These are phyloP conservation scores for Quercus rubra DNA, from an alignment of 306 rosid genomes.

Conservation along the genomic window DNA sequence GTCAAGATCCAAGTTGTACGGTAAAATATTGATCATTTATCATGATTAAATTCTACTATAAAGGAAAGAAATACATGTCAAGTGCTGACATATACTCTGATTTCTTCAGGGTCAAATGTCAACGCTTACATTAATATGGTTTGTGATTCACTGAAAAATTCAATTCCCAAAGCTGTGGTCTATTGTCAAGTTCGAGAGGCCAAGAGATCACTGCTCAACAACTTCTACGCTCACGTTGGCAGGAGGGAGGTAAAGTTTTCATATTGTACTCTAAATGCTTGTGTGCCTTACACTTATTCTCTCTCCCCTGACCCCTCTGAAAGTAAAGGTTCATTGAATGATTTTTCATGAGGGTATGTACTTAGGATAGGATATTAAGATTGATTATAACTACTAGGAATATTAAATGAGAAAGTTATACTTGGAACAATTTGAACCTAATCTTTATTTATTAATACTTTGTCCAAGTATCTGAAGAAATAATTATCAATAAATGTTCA, in stretches of 20 bases:
- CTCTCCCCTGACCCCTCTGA: background rate
- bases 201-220: constrained; percentile 81
- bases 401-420: background rate
- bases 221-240: constrained; percentile 78
- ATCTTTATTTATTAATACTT: background rate
- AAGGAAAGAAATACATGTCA: background rate
- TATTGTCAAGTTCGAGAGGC: constrained; percentile 99
- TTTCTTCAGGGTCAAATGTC: constrained; percentile 83
- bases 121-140: constrained; percentile 85
- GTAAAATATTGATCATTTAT: too few species aligned
- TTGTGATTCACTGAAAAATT: constrained; percentile 73
- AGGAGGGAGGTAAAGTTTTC: constrained; percentile 70
- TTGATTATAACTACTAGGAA: background rate
- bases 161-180: constrained; percentile 97
- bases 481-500: background rate
- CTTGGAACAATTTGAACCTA: background rate
- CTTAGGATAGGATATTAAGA: background rate
- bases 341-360: background rate
- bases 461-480: background rate
- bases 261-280: background rate
- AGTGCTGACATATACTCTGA: constrained; percentile 1
- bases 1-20: background rate
- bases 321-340: background rate
- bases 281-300: background rate
- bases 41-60: too few species aligned